phyloP scores from a whole-genome alignment of 2,329 filamentous ascomycete genomes.

The Colletotrichum sidae region DNA sequence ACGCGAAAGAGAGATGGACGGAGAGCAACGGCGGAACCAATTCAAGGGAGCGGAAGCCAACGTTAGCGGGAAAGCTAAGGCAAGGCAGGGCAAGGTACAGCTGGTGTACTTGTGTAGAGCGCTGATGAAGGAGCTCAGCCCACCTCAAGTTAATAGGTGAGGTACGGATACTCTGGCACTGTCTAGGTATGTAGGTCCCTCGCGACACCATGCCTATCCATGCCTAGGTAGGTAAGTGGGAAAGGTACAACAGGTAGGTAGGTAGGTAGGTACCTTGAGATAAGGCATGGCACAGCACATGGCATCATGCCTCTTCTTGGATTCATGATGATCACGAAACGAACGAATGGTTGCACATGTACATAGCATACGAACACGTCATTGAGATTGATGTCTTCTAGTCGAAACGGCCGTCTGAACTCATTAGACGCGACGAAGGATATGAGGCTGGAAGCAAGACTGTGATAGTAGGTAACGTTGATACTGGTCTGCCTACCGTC shows the following conservation, averaged over 20 bases:
- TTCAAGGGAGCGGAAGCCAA: slow-evolving; percentile 32
- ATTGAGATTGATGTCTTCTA: too few relatives aligned
- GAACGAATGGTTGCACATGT: too few relatives aligned
- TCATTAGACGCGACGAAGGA: not conserved
- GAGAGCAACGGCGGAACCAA: slow-evolving; percentile 12
- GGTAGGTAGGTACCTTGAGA: not conserved
- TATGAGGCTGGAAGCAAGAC: not conserved
- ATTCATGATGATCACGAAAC: too few relatives aligned
- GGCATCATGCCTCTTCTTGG: too few relatives aligned
- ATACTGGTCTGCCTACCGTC: slow-evolving; percentile 20
- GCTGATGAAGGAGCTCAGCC: too few relatives aligned
- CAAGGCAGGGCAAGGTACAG: too few relatives aligned
- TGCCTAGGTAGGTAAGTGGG: not conserved
- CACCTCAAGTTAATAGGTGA: not conserved
- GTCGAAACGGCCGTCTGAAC: too few relatives aligned
- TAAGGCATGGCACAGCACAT: too few relatives aligned
- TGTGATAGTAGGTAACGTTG: not conserved
- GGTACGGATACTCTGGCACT: too few relatives aligned
- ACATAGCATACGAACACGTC: too few relatives aligned
- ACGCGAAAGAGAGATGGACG: not conserved
- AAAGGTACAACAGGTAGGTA: not conserved
- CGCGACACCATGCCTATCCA: not conserved
- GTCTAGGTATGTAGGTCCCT: too few relatives aligned
- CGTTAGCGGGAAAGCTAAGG: not conserved
- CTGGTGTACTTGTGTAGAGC: too few relatives aligned